phyloP scores from a whole-genome alignment of 768 basidiomycete species.

The Trametes punicea region DNA sequence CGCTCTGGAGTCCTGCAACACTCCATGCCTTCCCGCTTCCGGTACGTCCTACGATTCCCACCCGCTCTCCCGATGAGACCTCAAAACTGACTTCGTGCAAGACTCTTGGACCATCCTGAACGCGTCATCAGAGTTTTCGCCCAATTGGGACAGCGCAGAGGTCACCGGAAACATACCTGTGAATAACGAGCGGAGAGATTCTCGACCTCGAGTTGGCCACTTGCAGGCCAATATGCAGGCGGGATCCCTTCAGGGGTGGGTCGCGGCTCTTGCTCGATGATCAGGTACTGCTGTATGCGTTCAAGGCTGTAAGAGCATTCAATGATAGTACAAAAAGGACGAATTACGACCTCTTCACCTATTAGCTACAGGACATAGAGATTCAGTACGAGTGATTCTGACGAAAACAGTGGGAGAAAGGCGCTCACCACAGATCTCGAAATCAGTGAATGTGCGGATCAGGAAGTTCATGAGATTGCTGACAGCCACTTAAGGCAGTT shows the following conservation, averaged over 20 bases:
- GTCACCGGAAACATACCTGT: constrained; percentile 1
- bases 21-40: constrained; percentile 45
- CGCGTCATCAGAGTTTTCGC: constrained; percentile 15
- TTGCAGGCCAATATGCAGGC: constrained; percentile 62
- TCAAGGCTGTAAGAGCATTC: constrained; percentile 34
- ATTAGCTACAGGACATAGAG: too few species aligned
- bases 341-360: too few species aligned
- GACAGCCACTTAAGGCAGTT: constrained; percentile 22
- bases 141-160: neutral
- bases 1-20: constrained; percentile 3
- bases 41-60: constrained; percentile 52
- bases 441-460: constrained; percentile 41
- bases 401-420: neutral
- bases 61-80: constrained; percentile 49
- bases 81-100: constrained; percentile 46
- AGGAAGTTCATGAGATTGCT: constrained; percentile 25
- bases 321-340: too few species aligned
- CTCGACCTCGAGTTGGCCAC: constrained; percentile 48
- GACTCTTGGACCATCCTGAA: constrained; percentile 44
- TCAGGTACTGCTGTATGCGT: constrained; percentile 51
- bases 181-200: constrained; percentile 49
- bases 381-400: too few species aligned
- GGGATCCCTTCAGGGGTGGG: constrained; percentile 36
- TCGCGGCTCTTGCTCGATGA: constrained; percentile 51
- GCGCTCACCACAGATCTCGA: constrained; percentile 41